Evolutionary conservation across 2,329 filamentous ascomycete species (phyloP).

Genomic region (Alternaria gansuensis): DNA sequence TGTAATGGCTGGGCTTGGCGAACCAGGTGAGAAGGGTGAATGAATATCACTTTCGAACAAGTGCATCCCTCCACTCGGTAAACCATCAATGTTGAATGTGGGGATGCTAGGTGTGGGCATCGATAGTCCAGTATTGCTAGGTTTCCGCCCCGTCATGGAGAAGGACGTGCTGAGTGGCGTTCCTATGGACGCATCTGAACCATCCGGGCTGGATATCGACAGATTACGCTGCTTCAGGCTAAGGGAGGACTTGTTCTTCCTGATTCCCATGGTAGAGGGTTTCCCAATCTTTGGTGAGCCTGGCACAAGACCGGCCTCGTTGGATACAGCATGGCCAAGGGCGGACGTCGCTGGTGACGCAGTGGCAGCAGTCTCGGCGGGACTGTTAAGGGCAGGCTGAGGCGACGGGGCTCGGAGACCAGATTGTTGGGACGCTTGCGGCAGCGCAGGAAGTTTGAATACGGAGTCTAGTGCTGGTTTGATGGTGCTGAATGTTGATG

Average conservation of each 20-base stretch:
- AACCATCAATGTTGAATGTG: slow-evolving; percentile 66
- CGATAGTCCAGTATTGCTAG: slow-evolving; percentile 68
- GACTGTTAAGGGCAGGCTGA: slow-evolving; percentile 51
- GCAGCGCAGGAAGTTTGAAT: slow-evolving; percentile 47
- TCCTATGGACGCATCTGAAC: slow-evolving; percentile 72
- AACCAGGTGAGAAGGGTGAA: slow-evolving; percentile 68
- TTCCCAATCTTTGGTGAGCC: slow-evolving; percentile 50
- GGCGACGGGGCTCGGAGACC: slow-evolving; percentile 45
- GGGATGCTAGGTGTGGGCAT: slow-evolving; percentile 73
- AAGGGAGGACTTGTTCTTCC: slow-evolving; percentile 63
- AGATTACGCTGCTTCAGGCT: slow-evolving; percentile 79
- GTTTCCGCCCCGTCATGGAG: slow-evolving; percentile 58
- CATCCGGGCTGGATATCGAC: slow-evolving; percentile 68
- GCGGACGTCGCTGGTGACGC: slow-evolving; percentile 52
- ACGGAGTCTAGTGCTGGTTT: slow-evolving; percentile 41
- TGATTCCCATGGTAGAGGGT: slow-evolving; percentile 46
- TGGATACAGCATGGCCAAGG: slow-evolving; percentile 53
- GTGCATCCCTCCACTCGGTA: slow-evolving; percentile 73
- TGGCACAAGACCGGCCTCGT: slow-evolving; percentile 54
- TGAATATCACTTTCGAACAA: slow-evolving; percentile 87
- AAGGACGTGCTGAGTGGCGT: slow-evolving; percentile 79
- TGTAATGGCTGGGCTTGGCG: slow-evolving; percentile 67
- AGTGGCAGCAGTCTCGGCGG: slow-evolving; percentile 54
- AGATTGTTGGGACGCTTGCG: slow-evolving; percentile 38
- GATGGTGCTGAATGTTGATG: slow-evolving; percentile 39